Conservation (phyloP, 2,329 filamentous ascomycete genomes). For the Thelonectria rubi region DNA sequence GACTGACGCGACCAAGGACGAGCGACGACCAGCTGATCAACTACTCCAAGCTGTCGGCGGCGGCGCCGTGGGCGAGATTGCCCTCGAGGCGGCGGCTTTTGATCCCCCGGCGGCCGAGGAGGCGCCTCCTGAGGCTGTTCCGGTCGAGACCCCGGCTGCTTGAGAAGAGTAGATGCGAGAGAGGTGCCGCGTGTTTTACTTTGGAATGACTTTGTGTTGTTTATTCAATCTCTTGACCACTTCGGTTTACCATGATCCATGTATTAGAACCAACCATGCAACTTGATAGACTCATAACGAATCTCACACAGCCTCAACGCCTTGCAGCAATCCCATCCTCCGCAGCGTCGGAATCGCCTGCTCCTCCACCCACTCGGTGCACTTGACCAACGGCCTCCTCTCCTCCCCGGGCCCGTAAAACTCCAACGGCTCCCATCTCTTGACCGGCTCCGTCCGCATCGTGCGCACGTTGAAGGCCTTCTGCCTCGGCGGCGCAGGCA, state of each 20-base stretch:
- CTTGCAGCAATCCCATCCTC: neutral
- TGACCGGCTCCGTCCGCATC: slow-evolving; percentile 15
- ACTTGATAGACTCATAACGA: too few species aligned
- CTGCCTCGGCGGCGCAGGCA: too few species aligned
- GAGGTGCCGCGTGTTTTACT: too few species aligned
- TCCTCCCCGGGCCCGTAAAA: neutral
- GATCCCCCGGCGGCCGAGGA: slow-evolving; percentile 28
- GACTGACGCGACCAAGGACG: slow-evolving; percentile 25
- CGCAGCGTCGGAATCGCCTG: slow-evolving; percentile 11
- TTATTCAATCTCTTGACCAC: too few species aligned
- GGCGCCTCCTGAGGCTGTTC: slow-evolving; percentile 18
- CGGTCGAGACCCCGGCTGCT: slow-evolving; percentile 12
- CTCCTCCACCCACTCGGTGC: slow-evolving; percentile 21
- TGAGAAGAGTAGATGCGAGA: neutral
- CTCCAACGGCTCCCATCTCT: slow-evolving; percentile 12
- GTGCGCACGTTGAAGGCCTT: too few species aligned
- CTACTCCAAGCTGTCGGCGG: slow-evolving; percentile 32
- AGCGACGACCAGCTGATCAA: slow-evolving; percentile 32
- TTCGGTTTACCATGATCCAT: neutral
- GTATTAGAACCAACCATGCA: neutral
- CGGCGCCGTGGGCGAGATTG: slow-evolving; percentile 34
- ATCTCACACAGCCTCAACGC: neutral
- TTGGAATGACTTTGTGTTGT: too few species aligned
- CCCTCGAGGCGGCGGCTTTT: slow-evolving; percentile 34
- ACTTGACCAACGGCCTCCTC: slow-evolving; percentile 10